phyloP scores from a whole-genome alignment of 2,329 filamentous ascomycete species.

The Nakataea oryzae region DNA sequence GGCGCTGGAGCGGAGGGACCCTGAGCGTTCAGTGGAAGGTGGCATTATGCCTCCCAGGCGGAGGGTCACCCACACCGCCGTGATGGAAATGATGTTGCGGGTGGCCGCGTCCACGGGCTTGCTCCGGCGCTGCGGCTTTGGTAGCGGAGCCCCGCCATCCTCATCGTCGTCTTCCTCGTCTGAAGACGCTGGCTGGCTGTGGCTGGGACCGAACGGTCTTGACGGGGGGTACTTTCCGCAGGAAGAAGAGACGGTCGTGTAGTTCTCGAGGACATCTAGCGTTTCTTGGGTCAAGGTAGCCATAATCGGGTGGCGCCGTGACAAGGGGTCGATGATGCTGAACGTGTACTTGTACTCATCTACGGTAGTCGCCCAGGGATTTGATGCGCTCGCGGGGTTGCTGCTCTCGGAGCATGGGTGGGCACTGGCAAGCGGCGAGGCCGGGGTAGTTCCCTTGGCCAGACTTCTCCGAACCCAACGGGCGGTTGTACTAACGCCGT shows the following conservation, averaged over 20 bases:
- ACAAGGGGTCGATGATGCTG: constrained; percentile 61
- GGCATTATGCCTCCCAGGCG: constrained; percentile 25
- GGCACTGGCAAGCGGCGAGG: neutral
- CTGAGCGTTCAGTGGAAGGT: constrained; percentile 8
- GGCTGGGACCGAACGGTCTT: constrained; percentile 17
- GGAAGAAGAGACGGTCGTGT: constrained; percentile 44
- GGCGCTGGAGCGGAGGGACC: neutral
- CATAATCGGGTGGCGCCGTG: constrained; percentile 63
- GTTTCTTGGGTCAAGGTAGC: constrained; percentile 53
- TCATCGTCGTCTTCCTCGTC: constrained; percentile 6
- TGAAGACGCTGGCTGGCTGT: constrained; percentile 7
- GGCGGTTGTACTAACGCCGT: constrained; percentile 48
- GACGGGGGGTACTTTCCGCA: constrained; percentile 36
- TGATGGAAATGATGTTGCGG: constrained; percentile 38
- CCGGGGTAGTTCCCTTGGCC: constrained; percentile 12
- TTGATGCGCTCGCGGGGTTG: constrained; percentile 25
- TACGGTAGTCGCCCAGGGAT: constrained; percentile 4
- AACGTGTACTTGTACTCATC: constrained; percentile 58
- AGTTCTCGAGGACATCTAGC: constrained; percentile 61
- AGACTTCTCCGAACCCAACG: constrained; percentile 54
- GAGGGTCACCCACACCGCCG: constrained; percentile 40
- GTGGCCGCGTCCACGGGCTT: constrained; percentile 30
- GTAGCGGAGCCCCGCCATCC: neutral
- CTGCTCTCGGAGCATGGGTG: constrained; percentile 6
- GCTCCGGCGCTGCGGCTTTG: constrained; percentile 18